A percentile compares a stretch with the other conserved stretches of the same genome.
These are phyloP conservation scores for Dactylellina drechsleri DNA, from an alignment of 2,329 filamentous ascomycete genomes.

Conservation along the genomic window DNA sequence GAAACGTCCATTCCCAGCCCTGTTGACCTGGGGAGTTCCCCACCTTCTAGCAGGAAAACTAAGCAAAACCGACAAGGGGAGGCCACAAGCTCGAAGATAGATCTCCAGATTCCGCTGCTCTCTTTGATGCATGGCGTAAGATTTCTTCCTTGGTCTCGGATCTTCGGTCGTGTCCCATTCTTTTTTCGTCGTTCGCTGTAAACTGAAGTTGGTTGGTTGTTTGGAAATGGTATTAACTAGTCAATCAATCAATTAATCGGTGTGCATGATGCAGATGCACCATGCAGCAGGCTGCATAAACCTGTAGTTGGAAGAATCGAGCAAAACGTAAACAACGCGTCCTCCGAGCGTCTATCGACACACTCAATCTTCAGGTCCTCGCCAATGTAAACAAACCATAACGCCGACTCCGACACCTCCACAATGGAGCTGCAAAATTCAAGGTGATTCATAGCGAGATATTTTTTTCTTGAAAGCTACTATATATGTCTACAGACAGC, in stretches of 20 bases:
- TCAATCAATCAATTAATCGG: constrained; percentile 18
- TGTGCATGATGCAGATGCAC: constrained; percentile 33
- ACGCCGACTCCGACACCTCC: too few species aligned
- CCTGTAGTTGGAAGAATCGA: constrained; percentile 37
- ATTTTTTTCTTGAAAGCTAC: not conserved
- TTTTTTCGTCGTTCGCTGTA: not conserved
- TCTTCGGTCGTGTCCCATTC: constrained; percentile 6
- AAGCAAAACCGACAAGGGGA: constrained; percentile 27
- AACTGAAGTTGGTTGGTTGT: constrained; percentile 4
- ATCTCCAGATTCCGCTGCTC: constrained; percentile 38
- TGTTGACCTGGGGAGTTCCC: constrained; percentile 24
- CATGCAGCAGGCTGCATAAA: constrained; percentile 36
- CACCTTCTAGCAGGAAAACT: constrained; percentile 27
- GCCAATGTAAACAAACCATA: constrained; percentile 36
- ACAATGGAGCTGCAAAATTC: too few species aligned
- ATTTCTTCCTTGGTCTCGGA: constrained; percentile 52
- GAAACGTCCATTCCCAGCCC: constrained; percentile 6
- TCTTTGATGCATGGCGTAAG: constrained; percentile 34
- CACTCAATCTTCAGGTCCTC: not conserved
- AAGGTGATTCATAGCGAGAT: constrained; percentile 22
- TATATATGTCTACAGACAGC: constrained; percentile 10
- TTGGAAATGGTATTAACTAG: not conserved
- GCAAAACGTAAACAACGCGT: constrained; percentile 55
- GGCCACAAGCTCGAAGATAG: constrained; percentile 8
- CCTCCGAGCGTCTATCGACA: constrained; percentile 26